These are phyloP conservation scores for Boletus rufocinnamomeus DNA, from an alignment of 768 basidiomycete genomes.

Conservation along the genomic window DNA sequence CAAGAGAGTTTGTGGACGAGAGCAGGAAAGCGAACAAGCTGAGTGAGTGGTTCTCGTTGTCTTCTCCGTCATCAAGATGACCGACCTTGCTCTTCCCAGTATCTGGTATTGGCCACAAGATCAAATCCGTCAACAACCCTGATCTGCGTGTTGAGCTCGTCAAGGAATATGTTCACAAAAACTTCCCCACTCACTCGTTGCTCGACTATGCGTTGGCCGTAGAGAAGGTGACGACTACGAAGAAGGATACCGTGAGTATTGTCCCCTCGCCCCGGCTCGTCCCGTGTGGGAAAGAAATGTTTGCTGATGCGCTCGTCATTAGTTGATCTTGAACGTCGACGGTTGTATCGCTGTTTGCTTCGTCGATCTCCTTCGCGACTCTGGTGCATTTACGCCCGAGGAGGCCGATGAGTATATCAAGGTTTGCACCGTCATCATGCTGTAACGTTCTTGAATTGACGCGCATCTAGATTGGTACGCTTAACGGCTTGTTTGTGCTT, in stretches of 20 bases:
- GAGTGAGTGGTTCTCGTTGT: constrained; percentile 50
- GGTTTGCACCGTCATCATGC: constrained; percentile 31
- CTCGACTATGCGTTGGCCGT: constrained; percentile 95
- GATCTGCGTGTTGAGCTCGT: constrained; percentile 91
- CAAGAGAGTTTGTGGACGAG: constrained; percentile 97
- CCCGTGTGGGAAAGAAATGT: background rate
- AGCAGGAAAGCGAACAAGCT: constrained; percentile 93
- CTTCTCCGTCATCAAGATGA: constrained; percentile 5
- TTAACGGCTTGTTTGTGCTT: constrained; percentile 96
- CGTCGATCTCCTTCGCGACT: constrained; percentile 90
- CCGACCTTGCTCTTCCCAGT: constrained; percentile 44
- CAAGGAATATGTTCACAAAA: constrained; percentile 92
- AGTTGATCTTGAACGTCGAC: constrained; percentile 96
- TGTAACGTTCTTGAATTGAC: background rate
- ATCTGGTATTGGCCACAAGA: constrained; percentile 99
- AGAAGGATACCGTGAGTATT: constrained; percentile 83
- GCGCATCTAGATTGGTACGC: constrained; percentile 66
- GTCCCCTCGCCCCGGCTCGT: background rate
- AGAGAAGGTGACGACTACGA: constrained; percentile 95
- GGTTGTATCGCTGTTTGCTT: constrained; percentile 96
- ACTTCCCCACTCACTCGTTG: constrained; percentile 94
- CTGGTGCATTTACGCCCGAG: constrained; percentile 91
- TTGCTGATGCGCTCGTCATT: constrained; percentile 1
- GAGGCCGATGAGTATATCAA: constrained; percentile 98
- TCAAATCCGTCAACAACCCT: constrained; percentile 97